Base-by-base conservation (phyloP, 2,329 filamentous ascomycete species). In the Fusarium falciforme region DNA sequence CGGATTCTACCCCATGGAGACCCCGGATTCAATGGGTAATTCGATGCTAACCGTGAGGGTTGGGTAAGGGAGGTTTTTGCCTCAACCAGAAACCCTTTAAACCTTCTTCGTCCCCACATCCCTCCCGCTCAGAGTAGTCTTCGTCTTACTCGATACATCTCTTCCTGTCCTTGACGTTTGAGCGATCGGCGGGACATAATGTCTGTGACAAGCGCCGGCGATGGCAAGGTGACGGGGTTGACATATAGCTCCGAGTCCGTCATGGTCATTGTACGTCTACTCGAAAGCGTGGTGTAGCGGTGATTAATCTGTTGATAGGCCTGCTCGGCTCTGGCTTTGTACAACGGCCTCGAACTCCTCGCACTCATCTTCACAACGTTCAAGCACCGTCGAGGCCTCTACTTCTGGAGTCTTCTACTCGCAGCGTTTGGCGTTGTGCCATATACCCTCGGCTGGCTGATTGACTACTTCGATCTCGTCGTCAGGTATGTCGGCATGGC, bases 261-360 rank as follows among this genome's bases (percentile, higher is more conserved):
- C 11, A 58, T 73, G 35, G 60, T 70, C 1, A 73, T 73, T 55
- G 71, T 73, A 40, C 7, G 42, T 82, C 80, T n/a, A 4, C 25
- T 29, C 6, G 5, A 12, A 27, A 44, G 2, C 6, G 6, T 3
- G 5, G 6, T 36, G 14, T 33, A 75, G 59, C 63, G 79, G 29
- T 36, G 16, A 20, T 49, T 60, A 20, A 65, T 31, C 36, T 49
- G 49, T 38, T 38, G 7, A 16, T 58, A 71, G 60, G 36, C 40
- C 4, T 64, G 57, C 11, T 71, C 58, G 2, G 40, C 59, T 9
- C 12, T 72, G 12, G 61, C 64, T 12, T n/a, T 64, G 3, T 69
- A 64, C 40, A 74, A 68, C 8, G n/a, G 60, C 12, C 60, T n/a
- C 20, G 71, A 69, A 6, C 61, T 68, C 10, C 27, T 65, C 20